phyloP scores from a whole-genome alignment of 2,329 filamentous ascomycete genomes.

The Hypoxylon sp. region DNA sequence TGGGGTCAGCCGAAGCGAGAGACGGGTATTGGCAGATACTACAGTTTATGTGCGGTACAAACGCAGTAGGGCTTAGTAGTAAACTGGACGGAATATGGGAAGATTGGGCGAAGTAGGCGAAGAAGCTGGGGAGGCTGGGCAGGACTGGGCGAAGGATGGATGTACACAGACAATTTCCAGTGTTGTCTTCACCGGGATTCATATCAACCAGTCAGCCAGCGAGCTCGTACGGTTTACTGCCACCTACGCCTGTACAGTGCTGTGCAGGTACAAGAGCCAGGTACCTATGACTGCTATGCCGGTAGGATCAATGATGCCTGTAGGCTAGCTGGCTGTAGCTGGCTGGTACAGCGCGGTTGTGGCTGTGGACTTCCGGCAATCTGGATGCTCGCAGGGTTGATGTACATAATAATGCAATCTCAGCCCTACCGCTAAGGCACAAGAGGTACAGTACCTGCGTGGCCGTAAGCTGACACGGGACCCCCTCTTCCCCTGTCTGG shows the following conservation, averaged over 20 bases:
- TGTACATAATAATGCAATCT: constrained; percentile 27
- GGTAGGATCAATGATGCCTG: no score
- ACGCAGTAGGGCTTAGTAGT: background rate
- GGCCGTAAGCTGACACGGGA: constrained; percentile 24
- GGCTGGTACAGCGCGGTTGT: background rate
- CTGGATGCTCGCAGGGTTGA: background rate
- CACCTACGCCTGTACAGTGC: no score
- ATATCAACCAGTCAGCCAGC: no score
- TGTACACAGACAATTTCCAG: constrained; percentile 14
- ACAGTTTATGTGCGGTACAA: no score
- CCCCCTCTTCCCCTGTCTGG: no score
- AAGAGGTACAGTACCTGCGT: constrained; percentile 8
- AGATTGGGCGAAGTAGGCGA: constrained; percentile 2
- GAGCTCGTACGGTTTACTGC: no score
- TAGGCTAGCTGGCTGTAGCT: no score
- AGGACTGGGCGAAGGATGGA: no score
- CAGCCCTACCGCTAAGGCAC: constrained; percentile 23
- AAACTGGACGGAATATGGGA: background rate
- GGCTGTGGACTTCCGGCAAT: constrained; percentile 14
- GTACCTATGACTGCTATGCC: no score
- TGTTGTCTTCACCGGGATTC: no score
- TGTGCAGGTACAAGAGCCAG: no score
- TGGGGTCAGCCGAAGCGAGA: constrained; percentile 23
- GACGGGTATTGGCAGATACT: constrained; percentile 16
- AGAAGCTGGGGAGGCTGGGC: constrained; percentile 31